A percentile compares a stretch with the other conserved stretches of the same genome.
These are phyloP conservation scores for Pseudopyrenochaeta lycopersici DNA, from an alignment of 2,329 filamentous ascomycete genomes.

Conservation along the genomic window DNA sequence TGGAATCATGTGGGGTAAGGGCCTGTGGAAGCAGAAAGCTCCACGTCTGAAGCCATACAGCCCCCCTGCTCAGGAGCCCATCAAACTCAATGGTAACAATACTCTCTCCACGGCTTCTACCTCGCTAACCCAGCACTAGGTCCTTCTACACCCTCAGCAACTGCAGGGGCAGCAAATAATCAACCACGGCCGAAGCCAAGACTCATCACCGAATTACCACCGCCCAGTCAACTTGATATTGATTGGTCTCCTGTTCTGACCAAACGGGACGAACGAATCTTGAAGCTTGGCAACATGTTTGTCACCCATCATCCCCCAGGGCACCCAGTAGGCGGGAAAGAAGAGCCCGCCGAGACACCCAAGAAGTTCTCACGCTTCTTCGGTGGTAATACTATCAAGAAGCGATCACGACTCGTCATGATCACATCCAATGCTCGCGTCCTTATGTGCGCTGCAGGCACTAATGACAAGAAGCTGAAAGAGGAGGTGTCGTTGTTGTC, in stretches of 20 bases:
- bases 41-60: slow-evolving; percentile 86
- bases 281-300: slow-evolving; percentile 91
- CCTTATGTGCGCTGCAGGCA: slow-evolving; percentile 87
- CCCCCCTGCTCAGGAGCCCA: slow-evolving; percentile 76
- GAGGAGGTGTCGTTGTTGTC: slow-evolving; percentile 86
- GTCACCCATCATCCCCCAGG: slow-evolving; percentile 82
- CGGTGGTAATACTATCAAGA: slow-evolving; percentile 88
- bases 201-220: slow-evolving; percentile 92
- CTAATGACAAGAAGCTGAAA: slow-evolving; percentile 95
- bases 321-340: slow-evolving; percentile 76
- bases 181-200: slow-evolving; percentile 66
- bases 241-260: slow-evolving; percentile 98
- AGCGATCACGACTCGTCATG: slow-evolving; percentile 91
- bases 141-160: slow-evolving; percentile 36
- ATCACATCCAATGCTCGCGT: slow-evolving; percentile 91
- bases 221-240: slow-evolving; percentile 95
- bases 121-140: slow-evolving; percentile 34
- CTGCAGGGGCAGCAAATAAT: slow-evolving; percentile 24
- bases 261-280: slow-evolving; percentile 87
- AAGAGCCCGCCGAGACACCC: slow-evolving; percentile 68
- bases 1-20: slow-evolving; percentile 82
- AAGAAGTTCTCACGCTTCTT: slow-evolving; percentile 96
- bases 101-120: too few relatives aligned
- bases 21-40: slow-evolving; percentile 88
- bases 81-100: slow-evolving; percentile 55